Percentiles rank a stretch among this genome's conserved stretches.
Conservation (phyloP, 208 protist species). For the Histomonas meleagridis region DNA sequence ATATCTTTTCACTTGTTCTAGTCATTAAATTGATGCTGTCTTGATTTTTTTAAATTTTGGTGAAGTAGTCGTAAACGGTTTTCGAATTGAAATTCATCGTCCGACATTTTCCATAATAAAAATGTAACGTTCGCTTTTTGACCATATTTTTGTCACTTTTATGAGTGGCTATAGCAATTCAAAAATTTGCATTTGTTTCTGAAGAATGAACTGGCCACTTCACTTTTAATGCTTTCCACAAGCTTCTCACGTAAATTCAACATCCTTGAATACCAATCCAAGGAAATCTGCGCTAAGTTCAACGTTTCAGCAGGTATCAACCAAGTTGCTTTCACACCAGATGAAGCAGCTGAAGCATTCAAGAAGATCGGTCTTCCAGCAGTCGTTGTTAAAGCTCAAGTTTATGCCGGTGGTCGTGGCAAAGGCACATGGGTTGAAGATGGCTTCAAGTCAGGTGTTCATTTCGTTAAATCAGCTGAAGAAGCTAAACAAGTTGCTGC, state of each 20-base stretch:
- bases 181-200: too few species aligned
- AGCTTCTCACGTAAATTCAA: conserved; percentile 35
- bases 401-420: conserved; percentile 93
- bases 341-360: conserved; percentile 8
- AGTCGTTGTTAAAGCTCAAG: conserved; percentile 50
- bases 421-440: conserved; percentile 80
- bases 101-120: too few species aligned
- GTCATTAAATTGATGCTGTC: too few species aligned
- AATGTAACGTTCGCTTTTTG: too few species aligned
- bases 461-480: conserved; percentile 58
- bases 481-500: conserved; percentile 65
- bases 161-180: too few species aligned
- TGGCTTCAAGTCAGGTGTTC: conserved; percentile 77
- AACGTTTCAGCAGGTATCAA: conserved; percentile 29
- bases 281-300: conserved; percentile 30
- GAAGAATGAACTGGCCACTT: conserved; percentile 12
- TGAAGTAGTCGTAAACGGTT: too few species aligned
- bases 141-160: too few species aligned
- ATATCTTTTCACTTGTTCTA: background rate
- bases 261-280: conserved; percentile 33
- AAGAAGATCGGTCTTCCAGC: conserved; percentile 38
- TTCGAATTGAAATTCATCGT: too few species aligned
- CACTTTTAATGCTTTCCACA: conserved; percentile 29
- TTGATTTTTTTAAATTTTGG: too few species aligned
- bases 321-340: conserved; percentile 3